Conservation (phyloP, 176 grass and related monocot species). For the Pontederia crassipes region DNA sequence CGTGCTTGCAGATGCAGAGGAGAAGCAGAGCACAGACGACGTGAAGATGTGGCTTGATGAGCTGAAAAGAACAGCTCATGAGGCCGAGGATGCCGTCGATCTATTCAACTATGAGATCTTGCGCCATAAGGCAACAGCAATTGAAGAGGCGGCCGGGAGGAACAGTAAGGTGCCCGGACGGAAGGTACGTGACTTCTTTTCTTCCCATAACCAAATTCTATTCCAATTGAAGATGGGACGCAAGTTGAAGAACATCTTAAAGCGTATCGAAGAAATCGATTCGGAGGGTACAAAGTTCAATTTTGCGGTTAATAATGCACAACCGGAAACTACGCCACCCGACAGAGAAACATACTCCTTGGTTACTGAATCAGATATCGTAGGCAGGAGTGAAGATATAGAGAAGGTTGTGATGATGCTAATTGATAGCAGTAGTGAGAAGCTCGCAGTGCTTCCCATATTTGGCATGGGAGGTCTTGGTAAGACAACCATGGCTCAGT, state of each 20-base stretch:
- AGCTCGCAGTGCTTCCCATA: slow-evolving; percentile 22
- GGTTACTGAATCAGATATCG: slow-evolving; percentile 10
- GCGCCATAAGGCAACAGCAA: slow-evolving; percentile 8
- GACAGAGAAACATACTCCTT: slow-evolving; percentile 1
- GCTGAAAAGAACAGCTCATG: slow-evolving; percentile 12
- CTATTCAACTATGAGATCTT: no score
- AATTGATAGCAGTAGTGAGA: background rate
- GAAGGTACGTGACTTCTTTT: slow-evolving; percentile 1
- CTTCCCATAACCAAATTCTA: background rate
- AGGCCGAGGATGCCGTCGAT: slow-evolving; percentile 35
- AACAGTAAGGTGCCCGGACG: background rate
- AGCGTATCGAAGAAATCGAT: background rate
- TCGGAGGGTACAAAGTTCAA: background rate
- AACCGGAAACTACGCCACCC: background rate
- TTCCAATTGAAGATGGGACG: slow-evolving; percentile 5
- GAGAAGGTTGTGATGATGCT: slow-evolving; percentile 16
- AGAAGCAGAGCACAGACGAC: background rate
- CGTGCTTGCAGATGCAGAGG: slow-evolving; percentile 13
- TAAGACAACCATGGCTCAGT: slow-evolving; percentile 31
- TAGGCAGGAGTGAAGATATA: slow-evolving; percentile 24
- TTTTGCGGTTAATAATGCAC: background rate
- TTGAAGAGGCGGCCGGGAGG: background rate
- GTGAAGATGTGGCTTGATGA: slow-evolving; percentile 17
- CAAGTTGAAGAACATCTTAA: slow-evolving; percentile 24
- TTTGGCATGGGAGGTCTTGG: slow-evolving; percentile 40